Evolutionary conservation across 257 asterid genomes (phyloP).

Genomic region (Eucommia ulmoides): DNA sequence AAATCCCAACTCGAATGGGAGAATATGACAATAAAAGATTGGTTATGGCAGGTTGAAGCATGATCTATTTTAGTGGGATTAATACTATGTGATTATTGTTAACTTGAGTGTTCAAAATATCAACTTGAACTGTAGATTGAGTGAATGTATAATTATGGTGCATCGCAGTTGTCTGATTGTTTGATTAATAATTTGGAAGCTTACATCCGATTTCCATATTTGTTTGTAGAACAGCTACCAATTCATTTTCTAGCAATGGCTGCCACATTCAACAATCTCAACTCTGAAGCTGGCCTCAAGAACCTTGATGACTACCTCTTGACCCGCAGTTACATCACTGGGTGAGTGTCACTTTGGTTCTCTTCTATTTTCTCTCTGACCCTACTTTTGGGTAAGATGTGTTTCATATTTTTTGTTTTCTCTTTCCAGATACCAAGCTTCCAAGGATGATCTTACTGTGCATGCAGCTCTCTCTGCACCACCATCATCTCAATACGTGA

Average conservation of each 20-base stretch:
- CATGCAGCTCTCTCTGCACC: slow-evolving; percentile 41
- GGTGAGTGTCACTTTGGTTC: slow-evolving; percentile 29
- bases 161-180: too few relatives aligned
- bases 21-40: too few relatives aligned
- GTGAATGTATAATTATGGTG: too few relatives aligned
- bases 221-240: slow-evolving; percentile 9
- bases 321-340: slow-evolving; percentile 74
- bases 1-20: too few relatives aligned
- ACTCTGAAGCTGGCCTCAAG: slow-evolving; percentile 57
- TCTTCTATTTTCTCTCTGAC: background rate
- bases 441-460: slow-evolving; percentile 70
- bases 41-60: too few relatives aligned
- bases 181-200: too few relatives aligned
- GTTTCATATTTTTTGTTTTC: background rate
- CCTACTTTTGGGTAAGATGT: background rate
- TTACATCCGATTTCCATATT: background rate
- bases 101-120: too few relatives aligned
- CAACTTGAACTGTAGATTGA: too few relatives aligned
- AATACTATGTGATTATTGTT: too few relatives aligned
- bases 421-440: slow-evolving; percentile 59
- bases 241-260: slow-evolving; percentile 40
- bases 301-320: slow-evolving; percentile 86
- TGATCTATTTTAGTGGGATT: too few relatives aligned
- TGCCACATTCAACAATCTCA: slow-evolving; percentile 35
- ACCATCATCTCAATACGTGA: slow-evolving; percentile 45